Percentiles rank a stretch among this genome's conserved stretches.
Conservation (phyloP, 2,329 filamentous ascomycete species). For the Arthrinium puccinioides region DNA sequence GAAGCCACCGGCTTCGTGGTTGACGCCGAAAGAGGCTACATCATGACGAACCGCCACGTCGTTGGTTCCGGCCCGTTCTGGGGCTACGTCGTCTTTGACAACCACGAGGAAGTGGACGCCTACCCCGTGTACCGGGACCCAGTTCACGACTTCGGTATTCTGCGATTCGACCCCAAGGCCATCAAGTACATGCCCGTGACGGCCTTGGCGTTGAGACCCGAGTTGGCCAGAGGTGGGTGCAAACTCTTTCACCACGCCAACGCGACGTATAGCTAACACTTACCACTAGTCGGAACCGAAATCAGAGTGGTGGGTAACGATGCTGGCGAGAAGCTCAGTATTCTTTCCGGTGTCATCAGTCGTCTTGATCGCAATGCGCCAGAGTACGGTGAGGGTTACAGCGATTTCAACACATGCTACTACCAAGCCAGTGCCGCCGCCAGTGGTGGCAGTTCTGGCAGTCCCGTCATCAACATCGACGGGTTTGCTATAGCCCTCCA, state of each 20-base stretch:
- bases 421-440: slow-evolving; percentile 97
- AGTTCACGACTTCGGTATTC: slow-evolving; percentile 95
- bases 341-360: slow-evolving; percentile 94
- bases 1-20: slow-evolving; percentile 98
- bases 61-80: slow-evolving; percentile 94
- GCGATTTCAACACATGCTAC: slow-evolving; percentile 94
- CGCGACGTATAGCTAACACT: slow-evolving; percentile 1
- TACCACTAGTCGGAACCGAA: slow-evolving; percentile 68
- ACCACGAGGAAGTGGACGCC: slow-evolving; percentile 94
- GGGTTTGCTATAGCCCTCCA: slow-evolving; percentile 88
- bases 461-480: slow-evolving; percentile 93
- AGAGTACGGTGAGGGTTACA: slow-evolving; percentile 96
- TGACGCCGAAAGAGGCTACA: slow-evolving; percentile 85
- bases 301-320: slow-evolving; percentile 98
- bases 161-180: slow-evolving; percentile 89
- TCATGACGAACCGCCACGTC: slow-evolving; percentile 85
- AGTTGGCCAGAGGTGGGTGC: slow-evolving; percentile 61
- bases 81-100: slow-evolving; percentile 97
- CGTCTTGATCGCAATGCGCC: slow-evolving; percentile 93
- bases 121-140: slow-evolving; percentile 96
- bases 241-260: neutral
- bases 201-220: slow-evolving; percentile 73
- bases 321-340: slow-evolving; percentile 96
- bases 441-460: slow-evolving; percentile 95
- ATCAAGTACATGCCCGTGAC: slow-evolving; percentile 96